phyloP scores from a whole-genome alignment of 2,329 filamentous ascomycete genomes.

The Cryphonectria parasitica region DNA sequence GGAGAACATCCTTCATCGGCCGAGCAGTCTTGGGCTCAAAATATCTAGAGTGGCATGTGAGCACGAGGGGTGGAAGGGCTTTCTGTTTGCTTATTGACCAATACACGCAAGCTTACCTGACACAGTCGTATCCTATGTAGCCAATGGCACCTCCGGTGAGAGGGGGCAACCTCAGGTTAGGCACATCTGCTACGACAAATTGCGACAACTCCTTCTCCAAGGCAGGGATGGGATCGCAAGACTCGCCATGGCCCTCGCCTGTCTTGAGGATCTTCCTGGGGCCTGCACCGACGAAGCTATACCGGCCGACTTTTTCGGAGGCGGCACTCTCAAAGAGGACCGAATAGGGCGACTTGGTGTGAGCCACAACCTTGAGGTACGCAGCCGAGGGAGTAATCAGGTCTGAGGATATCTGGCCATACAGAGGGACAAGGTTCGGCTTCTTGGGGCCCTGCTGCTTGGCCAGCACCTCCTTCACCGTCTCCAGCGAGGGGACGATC shows the following conservation, averaged over 20 bases:
- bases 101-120: slow-evolving; percentile 52
- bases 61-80: background rate
- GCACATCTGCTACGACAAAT: slow-evolving; percentile 80
- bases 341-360: slow-evolving; percentile 76
- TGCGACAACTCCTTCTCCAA: slow-evolving; percentile 81
- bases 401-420: slow-evolving; percentile 84
- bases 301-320: slow-evolving; percentile 89
- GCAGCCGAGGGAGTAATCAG: slow-evolving; percentile 93
- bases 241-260: slow-evolving; percentile 83
- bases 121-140: slow-evolving; percentile 97
- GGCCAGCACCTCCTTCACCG: slow-evolving; percentile 48
- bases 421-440: slow-evolving; percentile 75
- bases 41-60: slow-evolving; percentile 53
- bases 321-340: slow-evolving; percentile 97
- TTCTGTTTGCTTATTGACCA: background rate
- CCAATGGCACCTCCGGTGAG: slow-evolving; percentile 92
- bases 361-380: slow-evolving; percentile 86
- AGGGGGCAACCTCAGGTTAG: slow-evolving; percentile 80
- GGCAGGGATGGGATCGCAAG: slow-evolving; percentile 79
- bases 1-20: slow-evolving; percentile 83
- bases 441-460: slow-evolving; percentile 42
- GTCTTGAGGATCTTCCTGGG: slow-evolving; percentile 81
- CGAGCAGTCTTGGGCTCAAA: slow-evolving; percentile 97
- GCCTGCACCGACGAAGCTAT: slow-evolving; percentile 91
- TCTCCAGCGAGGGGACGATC: slow-evolving; percentile 51